Evolutionary conservation across 2,329 filamentous ascomycete genomes (phyloP).

Genomic region (Apiospora marii): DNA sequence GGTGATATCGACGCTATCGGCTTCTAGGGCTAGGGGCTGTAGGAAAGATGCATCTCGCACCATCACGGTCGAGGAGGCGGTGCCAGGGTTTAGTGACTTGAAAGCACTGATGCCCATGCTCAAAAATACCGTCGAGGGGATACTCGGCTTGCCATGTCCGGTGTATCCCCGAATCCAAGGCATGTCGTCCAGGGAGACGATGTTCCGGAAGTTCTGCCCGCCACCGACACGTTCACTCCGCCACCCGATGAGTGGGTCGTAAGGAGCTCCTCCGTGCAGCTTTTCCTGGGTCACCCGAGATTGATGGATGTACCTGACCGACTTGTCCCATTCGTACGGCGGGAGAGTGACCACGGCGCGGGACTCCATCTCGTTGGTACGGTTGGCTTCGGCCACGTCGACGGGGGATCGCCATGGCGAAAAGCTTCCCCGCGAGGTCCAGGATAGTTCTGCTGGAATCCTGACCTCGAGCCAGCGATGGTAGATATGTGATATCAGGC

Average conservation of each 20-base stretch:
- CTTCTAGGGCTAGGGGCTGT: not conserved
- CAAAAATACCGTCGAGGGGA: constrained; percentile 21
- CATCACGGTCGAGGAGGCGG: not conserved
- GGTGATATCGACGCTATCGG: not conserved
- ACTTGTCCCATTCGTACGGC: not conserved
- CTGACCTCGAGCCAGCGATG: constrained; percentile 34
- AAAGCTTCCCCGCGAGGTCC: constrained; percentile 41
- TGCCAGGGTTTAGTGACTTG: not conserved
- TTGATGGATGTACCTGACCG: not conserved
- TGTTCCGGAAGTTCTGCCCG: constrained; percentile 7
- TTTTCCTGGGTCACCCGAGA: constrained; percentile 12
- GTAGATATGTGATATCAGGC: constrained; percentile 33
- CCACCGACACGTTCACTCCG: not conserved
- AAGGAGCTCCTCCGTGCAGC: not conserved
- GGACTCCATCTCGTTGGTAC: not conserved
- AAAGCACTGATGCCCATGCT: constrained; percentile 29
- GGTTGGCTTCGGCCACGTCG: constrained; percentile 33
- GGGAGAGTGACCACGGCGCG: not conserved
- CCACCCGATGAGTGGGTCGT: not conserved
- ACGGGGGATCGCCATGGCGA: constrained; percentile 37
- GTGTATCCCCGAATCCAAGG: constrained; percentile 26
- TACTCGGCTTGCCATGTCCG: not conserved
- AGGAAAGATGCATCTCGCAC: not conserved
- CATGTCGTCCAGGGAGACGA: constrained; percentile 15
- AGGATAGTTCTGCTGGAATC: constrained; percentile 34